Evolutionary conservation across 139 green algal genomes (phyloP), one percentile per base, ranked within the genome.

Genomic region (Pleodorina starrii): DNA sequence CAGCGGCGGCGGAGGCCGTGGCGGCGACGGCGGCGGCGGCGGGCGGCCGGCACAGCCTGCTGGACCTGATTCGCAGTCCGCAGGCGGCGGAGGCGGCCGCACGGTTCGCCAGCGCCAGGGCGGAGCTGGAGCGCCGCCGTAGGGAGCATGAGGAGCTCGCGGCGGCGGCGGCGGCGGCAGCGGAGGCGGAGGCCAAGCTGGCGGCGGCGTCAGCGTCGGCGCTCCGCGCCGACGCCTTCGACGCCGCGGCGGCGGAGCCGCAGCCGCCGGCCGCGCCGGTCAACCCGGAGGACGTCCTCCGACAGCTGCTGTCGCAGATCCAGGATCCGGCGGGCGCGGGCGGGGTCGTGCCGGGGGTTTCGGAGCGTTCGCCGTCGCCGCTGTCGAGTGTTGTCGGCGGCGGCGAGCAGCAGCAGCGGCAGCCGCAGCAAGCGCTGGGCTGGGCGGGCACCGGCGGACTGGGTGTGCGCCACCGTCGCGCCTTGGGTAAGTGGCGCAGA

Each of bases 41-140:
- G 32, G 68, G 23, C 21, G 25, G 4, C 9, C 51, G 40, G 5
- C 10, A 23, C 29, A 17, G 59, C 0, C 25, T 89, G 35, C 50
- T 89, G 50, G 68, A 82, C 40, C 44, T 80, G 27, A 44, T 89
- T 35, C 68, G 84, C 69, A 89, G 84, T 21, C 72, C 27, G 36
- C 16, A 43, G 40, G 84, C 84, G 4, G 1, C 9, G 69, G 27
- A 68, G 43, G 63, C 81, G 14, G 68, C 40, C 17, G 69, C 46
- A 35, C 73, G 51, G 84, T 81, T 89, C 48, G 69, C 48, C 36
- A 29, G 9, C 35, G 72, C 21, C 14, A 12, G 68, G 7, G 40
- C n/a, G 0, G 69, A 46, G 6, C 16, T n/a, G 48, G 48, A 82
- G 42, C 63, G 63, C 0, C 59, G 32, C 1, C 42, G 21, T 14